phyloP scores from a whole-genome alignment of 2,329 filamentous ascomycete genomes.

The Amesomyces nigricolor region DNA sequence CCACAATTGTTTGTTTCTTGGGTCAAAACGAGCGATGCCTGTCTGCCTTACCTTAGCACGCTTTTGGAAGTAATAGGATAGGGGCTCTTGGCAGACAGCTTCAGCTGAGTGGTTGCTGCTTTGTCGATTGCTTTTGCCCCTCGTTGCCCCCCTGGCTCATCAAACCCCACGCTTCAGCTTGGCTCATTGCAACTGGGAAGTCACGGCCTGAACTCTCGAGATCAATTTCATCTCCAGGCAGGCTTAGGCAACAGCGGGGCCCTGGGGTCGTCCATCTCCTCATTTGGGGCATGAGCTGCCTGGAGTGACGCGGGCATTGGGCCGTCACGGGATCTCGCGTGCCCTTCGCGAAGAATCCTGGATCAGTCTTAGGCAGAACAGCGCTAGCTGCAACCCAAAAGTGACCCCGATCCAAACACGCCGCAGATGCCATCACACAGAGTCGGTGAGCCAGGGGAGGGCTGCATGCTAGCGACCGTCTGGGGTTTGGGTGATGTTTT shows the following conservation, averaged over 20 bases:
- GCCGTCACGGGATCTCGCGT: slow-evolving; percentile 22
- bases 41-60: neutral
- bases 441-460: neutral
- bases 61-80: neutral
- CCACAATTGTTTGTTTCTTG: too few relatives aligned
- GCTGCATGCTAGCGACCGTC: too few relatives aligned
- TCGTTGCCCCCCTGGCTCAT: too few relatives aligned
- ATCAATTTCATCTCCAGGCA: slow-evolving; percentile 1
- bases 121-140: too few relatives aligned
- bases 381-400: slow-evolving; percentile 2
- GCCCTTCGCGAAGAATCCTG: neutral
- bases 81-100: neutral
- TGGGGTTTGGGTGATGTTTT: too few relatives aligned
- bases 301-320: neutral
- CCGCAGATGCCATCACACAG: neutral
- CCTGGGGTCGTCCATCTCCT: neutral
- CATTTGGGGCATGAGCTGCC: neutral
- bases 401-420: neutral
- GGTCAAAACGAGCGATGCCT: too few relatives aligned
- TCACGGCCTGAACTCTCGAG: too few relatives aligned
- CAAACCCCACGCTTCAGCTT: neutral
- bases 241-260: neutral
- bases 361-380: slow-evolving; percentile 21
- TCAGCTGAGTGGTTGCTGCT: neutral
- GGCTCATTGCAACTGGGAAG: neutral